A percentile compares a stretch with the other conserved stretches of the same genome.
Evolutionary conservation across 2,329 filamentous ascomycete genomes (phyloP).

Genomic region (Fusarium caatingaense): DNA sequence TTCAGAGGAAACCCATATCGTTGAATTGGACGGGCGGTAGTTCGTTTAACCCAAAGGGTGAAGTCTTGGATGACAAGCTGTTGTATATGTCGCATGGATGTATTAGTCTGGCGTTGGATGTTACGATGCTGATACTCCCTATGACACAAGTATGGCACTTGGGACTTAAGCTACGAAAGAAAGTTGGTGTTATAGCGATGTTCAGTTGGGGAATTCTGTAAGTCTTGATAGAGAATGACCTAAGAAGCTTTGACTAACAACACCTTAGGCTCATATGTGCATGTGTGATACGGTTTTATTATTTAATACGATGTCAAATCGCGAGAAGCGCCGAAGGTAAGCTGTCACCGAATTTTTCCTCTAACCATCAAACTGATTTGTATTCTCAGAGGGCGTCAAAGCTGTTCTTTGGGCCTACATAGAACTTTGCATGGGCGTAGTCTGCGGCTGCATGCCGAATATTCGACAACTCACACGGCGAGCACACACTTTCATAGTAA

Average conservation of each 20-base stretch:
- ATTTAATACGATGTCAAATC: background rate
- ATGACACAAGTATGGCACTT: background rate
- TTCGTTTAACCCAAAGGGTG: background rate
- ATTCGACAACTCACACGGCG: background rate
- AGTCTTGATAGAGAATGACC: too few species aligned
- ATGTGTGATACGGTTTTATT: background rate
- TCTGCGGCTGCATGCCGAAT: background rate
- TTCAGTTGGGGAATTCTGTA: background rate
- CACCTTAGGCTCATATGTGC: background rate
- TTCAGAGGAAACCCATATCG: too few species aligned
- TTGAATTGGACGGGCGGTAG: too few species aligned
- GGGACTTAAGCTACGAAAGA: background rate
- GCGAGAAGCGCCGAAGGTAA: background rate
- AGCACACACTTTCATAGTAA: fast-evolving
- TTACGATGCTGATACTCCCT: background rate
- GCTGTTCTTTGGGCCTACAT: background rate
- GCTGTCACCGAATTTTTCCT: fast-evolving
- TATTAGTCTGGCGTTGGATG: background rate
- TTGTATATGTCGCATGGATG: background rate
- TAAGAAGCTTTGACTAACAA: too few species aligned
- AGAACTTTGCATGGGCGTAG: background rate
- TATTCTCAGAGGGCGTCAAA: background rate
- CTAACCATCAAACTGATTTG: background rate
- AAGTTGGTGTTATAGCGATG: background rate
- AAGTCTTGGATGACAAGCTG: background rate